Conservation (phyloP, 148 eudicot genomes). For the Bassia scoparia region DNA sequence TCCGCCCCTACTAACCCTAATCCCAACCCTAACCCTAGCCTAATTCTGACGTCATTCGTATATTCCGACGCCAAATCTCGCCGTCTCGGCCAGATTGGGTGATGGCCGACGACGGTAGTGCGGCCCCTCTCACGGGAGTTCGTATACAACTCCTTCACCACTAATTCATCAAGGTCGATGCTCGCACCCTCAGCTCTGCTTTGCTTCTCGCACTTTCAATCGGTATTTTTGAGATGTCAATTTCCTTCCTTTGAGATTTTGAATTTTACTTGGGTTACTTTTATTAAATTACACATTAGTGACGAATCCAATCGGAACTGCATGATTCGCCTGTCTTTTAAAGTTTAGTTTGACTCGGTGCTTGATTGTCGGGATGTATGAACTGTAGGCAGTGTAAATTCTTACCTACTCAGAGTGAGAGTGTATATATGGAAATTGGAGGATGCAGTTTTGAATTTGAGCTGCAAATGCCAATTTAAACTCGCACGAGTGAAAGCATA, state of each 20-base stretch:
- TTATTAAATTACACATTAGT: not conserved
- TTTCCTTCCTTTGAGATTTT: not conserved
- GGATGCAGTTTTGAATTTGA: not conserved
- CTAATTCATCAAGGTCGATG: slow-evolving; percentile 86
- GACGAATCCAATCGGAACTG: not conserved
- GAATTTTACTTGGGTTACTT: not conserved
- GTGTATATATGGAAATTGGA: not conserved
- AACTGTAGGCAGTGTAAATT: not conserved
- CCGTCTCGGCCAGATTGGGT: not conserved
- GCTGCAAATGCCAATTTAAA: not conserved
- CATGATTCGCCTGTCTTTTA: not conserved
- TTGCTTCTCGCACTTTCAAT: too few relatives aligned
- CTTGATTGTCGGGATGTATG: not conserved
- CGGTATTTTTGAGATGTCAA: too few relatives aligned
- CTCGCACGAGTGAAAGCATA: not conserved
- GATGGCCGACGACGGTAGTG: slow-evolving; percentile 21
- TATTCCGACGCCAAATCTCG: not conserved
- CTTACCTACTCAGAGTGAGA: too few relatives aligned
- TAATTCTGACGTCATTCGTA: slow-evolving; percentile 5
- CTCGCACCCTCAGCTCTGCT: slow-evolving; percentile 92
- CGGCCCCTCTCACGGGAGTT: slow-evolving; percentile 21
- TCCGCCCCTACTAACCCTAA: slow-evolving; percentile 11
- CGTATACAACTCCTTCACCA: slow-evolving; percentile 68
- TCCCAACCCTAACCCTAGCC: slow-evolving; percentile 27
- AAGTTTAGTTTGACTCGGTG: not conserved